A percentile compares a stretch with the other conserved stretches of the same genome.
phyloP scores from a whole-genome alignment of 129 eudicot genomes.

The Ambrosia trifida region DNA sequence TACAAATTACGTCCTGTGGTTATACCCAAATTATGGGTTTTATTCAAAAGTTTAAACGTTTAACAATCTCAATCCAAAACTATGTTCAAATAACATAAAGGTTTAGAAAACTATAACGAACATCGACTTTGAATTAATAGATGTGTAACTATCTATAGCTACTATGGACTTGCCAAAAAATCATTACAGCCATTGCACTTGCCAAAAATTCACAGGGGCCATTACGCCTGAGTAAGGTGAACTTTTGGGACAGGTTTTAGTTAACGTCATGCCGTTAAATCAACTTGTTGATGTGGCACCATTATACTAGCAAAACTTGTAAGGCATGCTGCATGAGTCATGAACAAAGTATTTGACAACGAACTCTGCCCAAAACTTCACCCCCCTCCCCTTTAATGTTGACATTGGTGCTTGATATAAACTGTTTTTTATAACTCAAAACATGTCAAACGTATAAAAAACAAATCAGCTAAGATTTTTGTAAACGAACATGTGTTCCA shows the following conservation, averaged over 20 bases:
- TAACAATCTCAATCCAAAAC: not conserved
- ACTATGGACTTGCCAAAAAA: slow-evolving; percentile 4
- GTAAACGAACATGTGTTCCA: no score
- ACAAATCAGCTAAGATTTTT: no score
- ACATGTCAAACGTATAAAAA: not conserved
- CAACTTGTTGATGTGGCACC: not conserved
- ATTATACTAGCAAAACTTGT: not conserved
- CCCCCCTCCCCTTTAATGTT: not conserved
- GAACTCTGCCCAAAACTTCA: not conserved
- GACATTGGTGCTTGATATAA: not conserved
- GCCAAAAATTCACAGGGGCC: not conserved
- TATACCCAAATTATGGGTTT: slow-evolving; percentile 1
- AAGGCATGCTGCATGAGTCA: not conserved
- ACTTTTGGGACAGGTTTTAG: not conserved
- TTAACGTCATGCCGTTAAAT: not conserved
- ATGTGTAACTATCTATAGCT: not conserved
- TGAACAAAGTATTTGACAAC: not conserved
- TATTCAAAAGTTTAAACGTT: not conserved
- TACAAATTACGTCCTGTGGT: not conserved
- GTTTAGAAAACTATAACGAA: not conserved
- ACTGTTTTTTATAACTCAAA: slow-evolving; percentile 11
- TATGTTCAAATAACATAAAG: slow-evolving; percentile 10
- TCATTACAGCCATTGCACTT: slow-evolving; percentile 1
- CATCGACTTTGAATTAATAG: not conserved
- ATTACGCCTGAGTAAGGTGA: not conserved